phyloP scores from a whole-genome alignment of 306 rosid genomes.

The Prunus mira region DNA sequence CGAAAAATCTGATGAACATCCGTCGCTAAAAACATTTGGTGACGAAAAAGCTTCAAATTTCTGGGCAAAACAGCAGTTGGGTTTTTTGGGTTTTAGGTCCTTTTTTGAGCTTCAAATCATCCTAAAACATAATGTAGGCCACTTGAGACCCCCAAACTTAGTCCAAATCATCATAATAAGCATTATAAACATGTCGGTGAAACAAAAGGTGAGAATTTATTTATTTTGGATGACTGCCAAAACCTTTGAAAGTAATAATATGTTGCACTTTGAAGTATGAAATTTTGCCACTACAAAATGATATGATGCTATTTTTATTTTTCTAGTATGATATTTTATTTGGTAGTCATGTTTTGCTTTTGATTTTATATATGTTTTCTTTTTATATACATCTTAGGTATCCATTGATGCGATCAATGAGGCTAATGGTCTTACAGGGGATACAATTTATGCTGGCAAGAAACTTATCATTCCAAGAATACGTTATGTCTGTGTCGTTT shows the following conservation, averaged over 20 bases:
- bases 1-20: no score
- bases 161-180: no score
- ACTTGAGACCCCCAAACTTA: no score
- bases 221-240: background rate
- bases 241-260: slow-evolving; percentile 1
- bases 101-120: no score
- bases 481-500: background rate
- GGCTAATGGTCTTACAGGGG: slow-evolving; percentile 28
- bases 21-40: no score
- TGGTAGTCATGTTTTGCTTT: background rate
- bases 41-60: no score
- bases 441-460: slow-evolving; percentile 34
- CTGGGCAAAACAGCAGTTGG: no score
- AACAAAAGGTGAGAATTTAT: background rate
- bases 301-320: background rate
- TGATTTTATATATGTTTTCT: background rate
- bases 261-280: background rate
- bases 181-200: background rate
- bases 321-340: background rate
- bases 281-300: background rate
- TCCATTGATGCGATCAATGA: slow-evolving; percentile 30
- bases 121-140: no score
- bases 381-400: slow-evolving; percentile 8
- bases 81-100: no score
- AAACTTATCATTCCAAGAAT: slow-evolving; percentile 31